Conservation (phyloP, 371 early-diverging fungal genomes). For the Actinomucor elegans region DNA sequence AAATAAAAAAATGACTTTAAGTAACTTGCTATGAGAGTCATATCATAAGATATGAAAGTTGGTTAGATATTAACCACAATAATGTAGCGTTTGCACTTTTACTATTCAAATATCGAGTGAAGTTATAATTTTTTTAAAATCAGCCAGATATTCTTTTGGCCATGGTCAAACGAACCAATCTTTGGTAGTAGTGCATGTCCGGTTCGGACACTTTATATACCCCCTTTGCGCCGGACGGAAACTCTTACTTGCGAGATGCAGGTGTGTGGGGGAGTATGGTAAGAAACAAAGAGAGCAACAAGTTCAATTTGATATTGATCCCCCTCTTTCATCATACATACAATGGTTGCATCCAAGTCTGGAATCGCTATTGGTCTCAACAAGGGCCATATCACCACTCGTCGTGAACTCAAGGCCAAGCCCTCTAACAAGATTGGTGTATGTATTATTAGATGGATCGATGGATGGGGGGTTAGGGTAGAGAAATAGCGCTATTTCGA, state of each 20-base stretch:
- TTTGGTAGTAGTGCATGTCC: not conserved
- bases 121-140: too few relatives aligned
- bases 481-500: too few relatives aligned
- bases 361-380: conserved; percentile 78
- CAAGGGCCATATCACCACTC: conserved; percentile 81
- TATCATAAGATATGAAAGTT: too few relatives aligned
- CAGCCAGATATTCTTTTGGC: too few relatives aligned
- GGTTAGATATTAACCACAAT: too few relatives aligned
- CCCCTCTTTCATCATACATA: conserved; percentile 27
- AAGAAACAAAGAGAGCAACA: not conserved
- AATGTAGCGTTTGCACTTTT: too few relatives aligned
- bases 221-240: too few relatives aligned
- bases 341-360: conserved; percentile 45
- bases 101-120: too few relatives aligned
- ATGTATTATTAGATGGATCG: conserved; percentile 54
- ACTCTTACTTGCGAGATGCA: too few relatives aligned
- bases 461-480: conserved; percentile 29
- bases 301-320: not conserved
- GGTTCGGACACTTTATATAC: not conserved
- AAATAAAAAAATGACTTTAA: too few relatives aligned
- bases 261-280: not conserved
- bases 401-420: conserved; percentile 72
- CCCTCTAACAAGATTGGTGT: conserved; percentile 88
- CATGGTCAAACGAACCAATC: too few relatives aligned
- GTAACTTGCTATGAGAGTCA: too few relatives aligned